Conservation (phyloP, 768 basidiomycete species). For the Suillus spraguei region DNA sequence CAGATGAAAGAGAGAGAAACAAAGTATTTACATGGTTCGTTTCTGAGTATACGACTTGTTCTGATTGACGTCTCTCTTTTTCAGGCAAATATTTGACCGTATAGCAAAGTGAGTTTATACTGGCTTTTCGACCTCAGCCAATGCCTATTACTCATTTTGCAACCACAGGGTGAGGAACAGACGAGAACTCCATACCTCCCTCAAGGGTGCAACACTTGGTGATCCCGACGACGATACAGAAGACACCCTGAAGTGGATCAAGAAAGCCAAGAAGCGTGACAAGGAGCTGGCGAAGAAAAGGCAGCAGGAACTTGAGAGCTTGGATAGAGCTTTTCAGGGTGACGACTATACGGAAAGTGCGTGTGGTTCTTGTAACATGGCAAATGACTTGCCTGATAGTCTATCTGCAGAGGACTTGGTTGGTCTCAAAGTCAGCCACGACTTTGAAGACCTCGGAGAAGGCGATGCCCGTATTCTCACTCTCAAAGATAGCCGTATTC, state of each 20-base stretch:
- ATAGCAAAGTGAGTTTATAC: conserved; percentile 82
- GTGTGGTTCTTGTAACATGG: conserved; percentile 28
- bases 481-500: conserved; percentile 92
- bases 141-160: conserved; percentile 40
- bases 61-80: conserved; percentile 26
- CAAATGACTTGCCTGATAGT: neutral
- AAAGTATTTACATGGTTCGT: conserved; percentile 58
- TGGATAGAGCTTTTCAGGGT: conserved; percentile 73
- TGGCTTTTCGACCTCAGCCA: conserved; percentile 5
- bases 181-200: conserved; percentile 87
- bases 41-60: conserved; percentile 14
- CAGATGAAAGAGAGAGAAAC: conserved; percentile 72
- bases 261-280: conserved; percentile 86
- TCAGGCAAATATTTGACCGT: conserved; percentile 68
- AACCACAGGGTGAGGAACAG: conserved; percentile 87
- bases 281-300: conserved; percentile 86
- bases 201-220: conserved; percentile 92
- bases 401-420: conserved; percentile 72
- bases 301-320: conserved; percentile 79
- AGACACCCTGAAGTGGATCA: conserved; percentile 88
- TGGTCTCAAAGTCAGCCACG: conserved; percentile 96
- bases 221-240: conserved; percentile 79
- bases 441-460: conserved; percentile 88
- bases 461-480: conserved; percentile 96
- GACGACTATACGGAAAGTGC: conserved; percentile 87